A percentile compares a stretch with the other conserved stretches of the same genome.
Conservation (phyloP, 345 rosid genomes). For the Lepidium sativum region DNA sequence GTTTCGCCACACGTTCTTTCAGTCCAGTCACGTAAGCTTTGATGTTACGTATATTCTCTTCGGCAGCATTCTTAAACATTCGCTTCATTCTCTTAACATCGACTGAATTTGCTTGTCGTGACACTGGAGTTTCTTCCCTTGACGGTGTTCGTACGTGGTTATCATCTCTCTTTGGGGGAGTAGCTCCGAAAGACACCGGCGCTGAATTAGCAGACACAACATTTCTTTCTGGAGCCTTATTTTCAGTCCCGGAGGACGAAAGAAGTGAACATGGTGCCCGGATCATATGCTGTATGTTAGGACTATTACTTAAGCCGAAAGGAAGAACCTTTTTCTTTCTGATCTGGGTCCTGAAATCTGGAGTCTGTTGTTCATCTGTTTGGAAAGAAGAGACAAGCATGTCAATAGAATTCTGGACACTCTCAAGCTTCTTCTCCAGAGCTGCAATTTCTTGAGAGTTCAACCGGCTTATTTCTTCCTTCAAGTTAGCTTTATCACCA, state of each 20-base stretch:
- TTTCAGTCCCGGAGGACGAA: constrained; percentile 63
- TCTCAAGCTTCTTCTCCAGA: constrained; percentile 80
- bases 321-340: constrained; percentile 74
- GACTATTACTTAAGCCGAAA: constrained; percentile 56
- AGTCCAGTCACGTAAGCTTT: constrained; percentile 77
- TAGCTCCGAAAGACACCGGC: constrained; percentile 24
- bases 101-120: constrained; percentile 55
- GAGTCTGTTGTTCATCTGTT: constrained; percentile 35
- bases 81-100: constrained; percentile 89
- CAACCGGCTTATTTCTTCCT: constrained; percentile 72
- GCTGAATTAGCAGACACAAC: constrained; percentile 22
- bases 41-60: constrained; percentile 80
- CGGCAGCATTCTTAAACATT: constrained; percentile 94
- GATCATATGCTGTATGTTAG: constrained; percentile 73
- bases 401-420: constrained; percentile 80
- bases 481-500: constrained; percentile 51
- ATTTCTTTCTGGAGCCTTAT: constrained; percentile 59
- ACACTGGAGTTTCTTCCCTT: constrained; percentile 55
- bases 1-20: constrained; percentile 92
- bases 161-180: constrained; percentile 37
- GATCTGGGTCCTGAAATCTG: constrained; percentile 44
- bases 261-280: constrained; percentile 80
- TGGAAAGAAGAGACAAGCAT: constrained; percentile 58
- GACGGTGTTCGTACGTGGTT: constrained; percentile 28
- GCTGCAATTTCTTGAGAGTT: constrained; percentile 70